Evolutionary conservation across 306 rosid species (phyloP).

Genomic region (Vigna nakashimae): DNA sequence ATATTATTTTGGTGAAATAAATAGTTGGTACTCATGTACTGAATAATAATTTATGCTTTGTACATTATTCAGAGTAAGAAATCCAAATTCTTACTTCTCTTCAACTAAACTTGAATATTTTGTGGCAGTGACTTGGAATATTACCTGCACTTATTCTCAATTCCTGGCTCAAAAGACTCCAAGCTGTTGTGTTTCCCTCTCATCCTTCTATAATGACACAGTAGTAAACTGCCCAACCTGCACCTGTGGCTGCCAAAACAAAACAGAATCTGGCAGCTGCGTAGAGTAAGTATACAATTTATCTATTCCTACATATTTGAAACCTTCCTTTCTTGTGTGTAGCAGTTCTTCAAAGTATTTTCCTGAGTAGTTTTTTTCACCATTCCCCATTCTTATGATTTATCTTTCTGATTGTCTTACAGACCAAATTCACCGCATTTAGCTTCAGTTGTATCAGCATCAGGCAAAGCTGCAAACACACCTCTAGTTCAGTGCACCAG

Average conservation of each 20-base stretch:
- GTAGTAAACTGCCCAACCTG: conserved; percentile 94
- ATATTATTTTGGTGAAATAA: conserved; percentile 2
- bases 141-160: conserved; percentile 97
- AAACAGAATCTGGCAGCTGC: conserved; percentile 73
- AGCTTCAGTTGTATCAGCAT: conserved; percentile 72
- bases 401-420: conserved; percentile 42
- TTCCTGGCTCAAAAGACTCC: conserved; percentile 98
- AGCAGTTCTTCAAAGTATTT: conserved; percentile 11
- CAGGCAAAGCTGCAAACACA: conserved; percentile 57
- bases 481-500: conserved; percentile 93
- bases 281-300: conserved; percentile 67
- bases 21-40: conserved; percentile 8
- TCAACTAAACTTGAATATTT: conserved; percentile 41
- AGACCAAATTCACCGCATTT: conserved; percentile 75
- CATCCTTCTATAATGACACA: conserved; percentile 92
- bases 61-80: conserved; percentile 7
- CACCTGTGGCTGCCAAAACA: conserved; percentile 92
- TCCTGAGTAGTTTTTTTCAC: not conserved
- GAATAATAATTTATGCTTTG: conserved; percentile 16
- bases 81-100: conserved; percentile 20
- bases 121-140: conserved; percentile 95
- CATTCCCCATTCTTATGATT: conserved; percentile 20
- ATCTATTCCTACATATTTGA: conserved; percentile 27
- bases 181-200: conserved; percentile 96
- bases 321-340: not conserved